phyloP scores from a whole-genome alignment of 2,329 filamentous ascomycete genomes.

The Cladosporium sp. region DNA sequence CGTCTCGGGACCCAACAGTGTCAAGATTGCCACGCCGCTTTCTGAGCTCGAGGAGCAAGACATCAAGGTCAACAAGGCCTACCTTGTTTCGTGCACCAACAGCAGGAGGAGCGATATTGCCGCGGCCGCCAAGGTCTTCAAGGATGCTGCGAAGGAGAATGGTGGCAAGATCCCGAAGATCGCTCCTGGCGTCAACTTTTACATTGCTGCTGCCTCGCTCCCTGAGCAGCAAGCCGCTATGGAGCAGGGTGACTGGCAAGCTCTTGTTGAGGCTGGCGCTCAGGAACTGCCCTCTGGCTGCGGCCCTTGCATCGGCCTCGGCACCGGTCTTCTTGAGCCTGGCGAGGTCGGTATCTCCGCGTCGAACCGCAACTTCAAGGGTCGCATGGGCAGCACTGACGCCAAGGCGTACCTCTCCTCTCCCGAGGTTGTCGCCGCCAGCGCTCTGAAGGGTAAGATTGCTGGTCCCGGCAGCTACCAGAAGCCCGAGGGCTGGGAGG shows the following conservation, averaged over 20 bases:
- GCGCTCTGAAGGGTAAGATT: slow-evolving; percentile 68
- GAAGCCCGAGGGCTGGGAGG: slow-evolving; percentile 59
- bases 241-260: slow-evolving; percentile 78
- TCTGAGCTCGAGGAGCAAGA: slow-evolving; percentile 63
- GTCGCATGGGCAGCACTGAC: slow-evolving; percentile 74
- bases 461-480: slow-evolving; percentile 73
- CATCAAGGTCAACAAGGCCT: slow-evolving; percentile 77
- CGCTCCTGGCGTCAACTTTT: slow-evolving; percentile 71
- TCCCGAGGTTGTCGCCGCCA: slow-evolving; percentile 88
- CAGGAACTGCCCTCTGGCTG: slow-evolving; percentile 65
- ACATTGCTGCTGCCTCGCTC: slow-evolving; percentile 79
- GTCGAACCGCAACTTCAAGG: slow-evolving; percentile 85
- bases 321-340: slow-evolving; percentile 68
- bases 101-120: slow-evolving; percentile 72
- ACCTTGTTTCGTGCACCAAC: slow-evolving; percentile 88
- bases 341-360: slow-evolving; percentile 84
- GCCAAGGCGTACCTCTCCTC: slow-evolving; percentile 82
- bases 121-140: slow-evolving; percentile 78
- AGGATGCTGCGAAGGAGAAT: slow-evolving; percentile 56
- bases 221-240: slow-evolving; percentile 73
- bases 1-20: slow-evolving; percentile 81
- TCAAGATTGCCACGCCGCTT: slow-evolving; percentile 78
- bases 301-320: slow-evolving; percentile 80
- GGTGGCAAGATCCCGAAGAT: slow-evolving; percentile 62
- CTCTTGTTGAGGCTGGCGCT: slow-evolving; percentile 73